A percentile compares a stretch with the other conserved stretches of the same genome.
These are phyloP conservation scores for Auriscalpium microsporum DNA, from an alignment of 768 basidiomycete genomes.

Conservation along the genomic window DNA sequence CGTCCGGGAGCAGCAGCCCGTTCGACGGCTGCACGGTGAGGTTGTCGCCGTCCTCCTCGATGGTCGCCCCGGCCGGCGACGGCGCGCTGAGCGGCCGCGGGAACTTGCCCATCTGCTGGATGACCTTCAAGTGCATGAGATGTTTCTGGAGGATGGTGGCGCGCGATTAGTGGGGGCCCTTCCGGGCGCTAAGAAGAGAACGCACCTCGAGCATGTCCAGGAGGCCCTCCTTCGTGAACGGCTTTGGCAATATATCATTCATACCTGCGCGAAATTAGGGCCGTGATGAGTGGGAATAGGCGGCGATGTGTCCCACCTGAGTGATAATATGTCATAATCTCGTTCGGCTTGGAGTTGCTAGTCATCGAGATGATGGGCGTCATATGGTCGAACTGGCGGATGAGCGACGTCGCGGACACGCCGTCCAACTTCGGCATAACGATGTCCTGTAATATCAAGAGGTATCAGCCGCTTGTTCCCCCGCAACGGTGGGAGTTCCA, in stretches of 20 bases:
- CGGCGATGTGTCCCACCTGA: slow-evolving; percentile 37
- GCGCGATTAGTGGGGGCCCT: background rate
- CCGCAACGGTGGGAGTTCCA: slow-evolving; percentile 11
- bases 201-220: slow-evolving; percentile 85
- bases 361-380: slow-evolving; percentile 99
- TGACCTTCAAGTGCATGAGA: slow-evolving; percentile 17
- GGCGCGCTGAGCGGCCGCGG: slow-evolving; percentile 9
- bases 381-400: slow-evolving; percentile 89
- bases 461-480: background rate
- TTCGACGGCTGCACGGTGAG: slow-evolving; percentile 26
- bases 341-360: slow-evolving; percentile 84
- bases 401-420: slow-evolving; percentile 84
- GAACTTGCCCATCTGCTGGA: slow-evolving; percentile 13
- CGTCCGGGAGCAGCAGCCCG: slow-evolving; percentile 4
- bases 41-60: slow-evolving; percentile 35
- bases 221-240: slow-evolving; percentile 91
- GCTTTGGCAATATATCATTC: slow-evolving; percentile 96
- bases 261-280: slow-evolving; percentile 43
- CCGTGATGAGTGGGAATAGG: background rate
- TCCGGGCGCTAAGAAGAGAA: slow-evolving; percentile 6
- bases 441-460: slow-evolving; percentile 56
- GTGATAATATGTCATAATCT: slow-evolving; percentile 86
- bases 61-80: slow-evolving; percentile 1
- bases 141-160: slow-evolving; percentile 14
- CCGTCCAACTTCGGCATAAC: slow-evolving; percentile 90